These are phyloP conservation scores for Pseudocercospora musae DNA, from an alignment of 2,329 filamentous ascomycete genomes.

Conservation along the genomic window DNA sequence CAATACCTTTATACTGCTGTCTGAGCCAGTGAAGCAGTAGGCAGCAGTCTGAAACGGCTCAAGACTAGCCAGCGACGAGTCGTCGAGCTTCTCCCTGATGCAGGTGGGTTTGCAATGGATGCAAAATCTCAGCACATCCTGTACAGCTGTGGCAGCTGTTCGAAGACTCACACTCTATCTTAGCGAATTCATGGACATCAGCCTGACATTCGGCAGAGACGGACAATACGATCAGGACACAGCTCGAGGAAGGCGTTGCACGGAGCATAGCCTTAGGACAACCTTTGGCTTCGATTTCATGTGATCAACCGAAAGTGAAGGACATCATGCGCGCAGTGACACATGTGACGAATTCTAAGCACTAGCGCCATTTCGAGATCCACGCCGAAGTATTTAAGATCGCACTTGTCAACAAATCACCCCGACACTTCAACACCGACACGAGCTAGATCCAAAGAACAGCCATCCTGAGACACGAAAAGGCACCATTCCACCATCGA, in stretches of 20 bases:
- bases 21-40: not conserved
- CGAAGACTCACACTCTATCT: too few relatives aligned
- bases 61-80: not conserved
- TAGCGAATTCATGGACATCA: not conserved
- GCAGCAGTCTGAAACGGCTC: not conserved
- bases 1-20: not conserved
- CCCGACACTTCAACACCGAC: not conserved
- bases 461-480: not conserved
- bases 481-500: not conserved
- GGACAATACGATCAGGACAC: not conserved
- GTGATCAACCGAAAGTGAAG: not conserved
- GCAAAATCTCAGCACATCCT: too few relatives aligned
- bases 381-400: not conserved
- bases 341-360: not conserved
- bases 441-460: not conserved
- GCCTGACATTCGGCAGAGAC: not conserved
- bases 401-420: not conserved
- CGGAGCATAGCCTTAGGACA: not conserved
- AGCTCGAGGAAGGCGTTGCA: not conserved
- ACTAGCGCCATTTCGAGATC: not conserved
- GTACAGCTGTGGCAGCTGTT: too few relatives aligned
- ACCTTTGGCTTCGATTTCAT: not conserved
- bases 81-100: too few relatives aligned
- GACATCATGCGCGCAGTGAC: not conserved
- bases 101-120: too few relatives aligned